A percentile compares a stretch with the other conserved stretches of the same genome.
Evolutionary conservation across 1,284 basidiomycete species (phyloP).

Genomic region (Puccinia coronata): DNA sequence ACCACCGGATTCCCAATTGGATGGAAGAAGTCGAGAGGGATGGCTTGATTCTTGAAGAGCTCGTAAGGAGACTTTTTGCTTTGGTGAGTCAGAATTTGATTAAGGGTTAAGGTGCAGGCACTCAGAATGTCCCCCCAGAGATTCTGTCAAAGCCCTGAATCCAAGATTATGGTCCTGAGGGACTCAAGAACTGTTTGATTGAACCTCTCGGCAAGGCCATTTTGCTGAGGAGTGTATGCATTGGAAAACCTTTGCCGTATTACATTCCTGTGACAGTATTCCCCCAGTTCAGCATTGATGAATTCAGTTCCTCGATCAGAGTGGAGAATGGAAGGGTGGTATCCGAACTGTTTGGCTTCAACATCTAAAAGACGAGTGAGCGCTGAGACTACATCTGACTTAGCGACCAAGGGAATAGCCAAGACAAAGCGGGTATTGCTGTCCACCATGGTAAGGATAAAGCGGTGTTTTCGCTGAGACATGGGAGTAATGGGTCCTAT

Average conservation of each 20-base stretch:
- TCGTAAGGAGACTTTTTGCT: background rate
- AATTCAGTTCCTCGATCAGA: constrained; percentile 25
- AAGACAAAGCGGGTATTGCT: background rate
- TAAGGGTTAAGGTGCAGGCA: background rate
- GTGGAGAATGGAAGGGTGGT: background rate
- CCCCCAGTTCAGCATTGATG: background rate
- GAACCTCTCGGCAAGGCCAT: background rate
- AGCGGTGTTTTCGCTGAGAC: background rate
- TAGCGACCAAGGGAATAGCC: background rate
- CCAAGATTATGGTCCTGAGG: background rate
- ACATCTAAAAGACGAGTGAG: background rate
- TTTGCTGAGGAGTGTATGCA: constrained; percentile 34
- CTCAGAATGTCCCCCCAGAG: background rate
- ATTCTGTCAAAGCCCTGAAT: background rate
- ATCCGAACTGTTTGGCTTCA: background rate
- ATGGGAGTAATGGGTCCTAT: constrained; percentile 14
- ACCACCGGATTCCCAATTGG: background rate
- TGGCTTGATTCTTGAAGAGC: background rate
- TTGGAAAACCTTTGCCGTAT: background rate
- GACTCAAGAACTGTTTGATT: constrained; percentile 15
- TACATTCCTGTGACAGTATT: background rate
- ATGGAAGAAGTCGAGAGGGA: background rate
- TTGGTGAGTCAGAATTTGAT: background rate
- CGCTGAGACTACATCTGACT: background rate
- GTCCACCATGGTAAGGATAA: background rate